A percentile compares a stretch with the other conserved stretches of the same genome.
These are phyloP conservation scores for Microbotryomycetes sp. DNA, from an alignment of 1,284 basidiomycete species.

Conservation along the genomic window DNA sequence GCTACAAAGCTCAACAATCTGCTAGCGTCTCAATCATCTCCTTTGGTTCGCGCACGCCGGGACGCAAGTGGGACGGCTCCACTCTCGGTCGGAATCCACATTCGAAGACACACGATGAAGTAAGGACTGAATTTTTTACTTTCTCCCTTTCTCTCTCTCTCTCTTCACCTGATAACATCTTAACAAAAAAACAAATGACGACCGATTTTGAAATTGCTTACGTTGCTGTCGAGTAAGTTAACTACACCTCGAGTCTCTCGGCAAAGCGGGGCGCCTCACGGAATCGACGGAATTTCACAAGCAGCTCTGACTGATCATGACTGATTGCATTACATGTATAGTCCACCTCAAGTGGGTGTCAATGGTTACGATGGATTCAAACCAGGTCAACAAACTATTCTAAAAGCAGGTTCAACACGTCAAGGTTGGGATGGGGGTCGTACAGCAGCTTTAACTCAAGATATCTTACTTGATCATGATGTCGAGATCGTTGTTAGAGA, in stretches of 20 bases:
- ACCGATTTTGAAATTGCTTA: conserved; percentile 6
- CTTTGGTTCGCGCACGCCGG: too few species aligned
- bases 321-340: not conserved
- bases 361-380: conserved; percentile 10
- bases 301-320: not conserved
- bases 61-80: too few species aligned
- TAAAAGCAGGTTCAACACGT: conserved; percentile 8
- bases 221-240: conserved; percentile 8
- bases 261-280: not conserved
- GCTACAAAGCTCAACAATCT: too few species aligned
- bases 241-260: not conserved
- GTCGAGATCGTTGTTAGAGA: conserved; percentile 34
- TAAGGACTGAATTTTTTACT: too few species aligned
- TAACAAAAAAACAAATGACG: too few species aligned
- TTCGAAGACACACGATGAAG: too few species aligned
- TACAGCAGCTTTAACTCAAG: conserved; percentile 10
- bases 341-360: conserved; percentile 4
- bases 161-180: too few species aligned
- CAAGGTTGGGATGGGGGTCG: conserved; percentile 8
- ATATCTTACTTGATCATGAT: conserved; percentile 31
- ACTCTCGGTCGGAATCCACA: too few species aligned
- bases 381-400: conserved; percentile 2
- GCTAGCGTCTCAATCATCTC: too few species aligned
- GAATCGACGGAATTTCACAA: not conserved
- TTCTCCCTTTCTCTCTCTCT: too few species aligned